These are phyloP conservation scores for Geotrichum macrosporum DNA, from an alignment of 1,139 yeast genomes.

Conservation along the genomic window DNA sequence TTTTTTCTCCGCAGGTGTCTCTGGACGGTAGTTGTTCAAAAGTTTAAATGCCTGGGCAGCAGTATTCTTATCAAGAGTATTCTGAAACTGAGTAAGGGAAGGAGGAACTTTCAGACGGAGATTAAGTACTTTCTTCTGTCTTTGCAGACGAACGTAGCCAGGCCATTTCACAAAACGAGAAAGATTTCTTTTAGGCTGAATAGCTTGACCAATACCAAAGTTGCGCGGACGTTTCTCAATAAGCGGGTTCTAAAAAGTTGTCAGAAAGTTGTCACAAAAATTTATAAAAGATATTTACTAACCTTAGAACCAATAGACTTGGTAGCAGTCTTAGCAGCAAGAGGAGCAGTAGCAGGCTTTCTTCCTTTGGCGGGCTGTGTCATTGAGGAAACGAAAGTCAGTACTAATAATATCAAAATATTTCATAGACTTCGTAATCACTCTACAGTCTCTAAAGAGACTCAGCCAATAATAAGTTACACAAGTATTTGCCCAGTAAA, in stretches of 20 bases:
- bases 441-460: slow-evolving; percentile 35
- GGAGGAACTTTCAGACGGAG: slow-evolving; percentile 99
- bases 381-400: slow-evolving; percentile 56
- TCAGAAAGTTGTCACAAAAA: not conserved
- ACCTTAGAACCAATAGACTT: slow-evolving; percentile 37
- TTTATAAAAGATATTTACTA: slow-evolving; percentile 12
- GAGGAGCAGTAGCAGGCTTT: slow-evolving; percentile 92
- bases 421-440: slow-evolving; percentile 27
- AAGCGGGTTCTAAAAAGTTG: slow-evolving; percentile 55
- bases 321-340: slow-evolving; percentile 48
- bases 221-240: slow-evolving; percentile 83
- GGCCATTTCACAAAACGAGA: slow-evolving; percentile 98
- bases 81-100: slow-evolving; percentile 91
- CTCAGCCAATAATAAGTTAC: slow-evolving; percentile 20
- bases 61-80: slow-evolving; percentile 95
- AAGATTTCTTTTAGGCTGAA: slow-evolving; percentile 95
- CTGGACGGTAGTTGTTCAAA: slow-evolving; percentile 98
- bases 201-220: slow-evolving; percentile 93
- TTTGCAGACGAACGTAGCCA: slow-evolving; percentile 91
- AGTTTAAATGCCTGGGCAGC: slow-evolving; percentile 95
- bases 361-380: slow-evolving; percentile 67
- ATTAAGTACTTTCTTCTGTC: slow-evolving; percentile 94
- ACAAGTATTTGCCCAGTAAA: slow-evolving; percentile 8
- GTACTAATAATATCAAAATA: slow-evolving; percentile 22
- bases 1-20: slow-evolving; percentile 94